These are phyloP conservation scores for Rhizopogon vulgaris DNA, from an alignment of 768 basidiomycete genomes.

Conservation along the genomic window DNA sequence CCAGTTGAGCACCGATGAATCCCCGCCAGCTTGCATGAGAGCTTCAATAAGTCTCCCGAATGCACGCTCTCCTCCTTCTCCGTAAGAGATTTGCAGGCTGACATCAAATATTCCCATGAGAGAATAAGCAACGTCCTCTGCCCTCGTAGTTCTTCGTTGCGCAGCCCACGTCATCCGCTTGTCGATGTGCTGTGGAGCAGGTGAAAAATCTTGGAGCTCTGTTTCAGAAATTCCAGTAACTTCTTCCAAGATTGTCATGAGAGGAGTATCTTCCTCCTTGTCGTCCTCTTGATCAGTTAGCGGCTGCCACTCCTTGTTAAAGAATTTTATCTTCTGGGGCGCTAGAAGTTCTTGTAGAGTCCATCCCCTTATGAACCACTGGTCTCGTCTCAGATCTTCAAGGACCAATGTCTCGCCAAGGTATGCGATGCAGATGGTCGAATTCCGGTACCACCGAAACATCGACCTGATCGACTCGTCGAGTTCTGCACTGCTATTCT, in stretches of 20 bases:
- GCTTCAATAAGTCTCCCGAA: constrained; percentile 5
- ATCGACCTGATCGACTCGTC: constrained; percentile 1
- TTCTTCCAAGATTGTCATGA: not conserved
- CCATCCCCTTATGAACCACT: not conserved
- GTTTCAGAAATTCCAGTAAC: not conserved
- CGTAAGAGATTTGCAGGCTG: constrained; percentile 10
- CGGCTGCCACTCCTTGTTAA: not conserved
- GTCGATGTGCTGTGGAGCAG: not conserved
- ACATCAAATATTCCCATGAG: constrained; percentile 12
- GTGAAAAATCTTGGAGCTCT: not conserved
- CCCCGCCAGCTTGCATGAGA: not conserved
- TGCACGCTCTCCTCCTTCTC: constrained; percentile 10
- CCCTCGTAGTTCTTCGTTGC: constrained; percentile 8
- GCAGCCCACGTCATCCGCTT: constrained; percentile 11
- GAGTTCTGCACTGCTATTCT: not conserved
- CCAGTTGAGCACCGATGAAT: constrained; percentile 4
- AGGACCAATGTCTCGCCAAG: not conserved
- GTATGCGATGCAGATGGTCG: not conserved
- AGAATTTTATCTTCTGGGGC: not conserved
- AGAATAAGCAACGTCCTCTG: constrained; percentile 12
- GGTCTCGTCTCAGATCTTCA: not conserved
- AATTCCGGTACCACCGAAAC: constrained; percentile 1
- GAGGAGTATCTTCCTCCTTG: not conserved
- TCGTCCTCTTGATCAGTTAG: not conserved
- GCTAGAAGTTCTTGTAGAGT: not conserved